Base-by-base conservation (phyloP, 176 grass and related monocot genomes). In the Melocanna baccifera region DNA sequence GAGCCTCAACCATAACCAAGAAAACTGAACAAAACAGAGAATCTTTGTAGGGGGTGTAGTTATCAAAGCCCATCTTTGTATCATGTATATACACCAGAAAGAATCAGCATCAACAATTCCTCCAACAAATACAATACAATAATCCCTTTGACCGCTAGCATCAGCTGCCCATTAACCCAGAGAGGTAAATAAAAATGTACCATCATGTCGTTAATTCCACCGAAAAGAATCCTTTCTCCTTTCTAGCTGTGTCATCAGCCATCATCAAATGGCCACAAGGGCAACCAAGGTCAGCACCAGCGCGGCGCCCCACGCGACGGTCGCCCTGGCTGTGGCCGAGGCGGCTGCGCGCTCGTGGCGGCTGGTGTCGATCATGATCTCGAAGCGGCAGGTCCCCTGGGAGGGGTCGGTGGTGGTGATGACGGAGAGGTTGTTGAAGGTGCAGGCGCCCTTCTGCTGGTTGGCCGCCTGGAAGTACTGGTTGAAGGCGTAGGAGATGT, bases 401-500 rank as follows among this genome's bases (percentile, higher is more conserved):
- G 96, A 96, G 4, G 96, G 96, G 71, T 99, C 93, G 15, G 87
- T 89, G 51, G 80, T 89, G 65, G 89, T 90, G 79, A 92, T 64
- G 19, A 78, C 6, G 34, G 96, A 92, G 68, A 99, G 82, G 85
- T 85, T 90, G 58, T 89, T 87, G 81, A 96, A 99, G 16, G 1
- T 29, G 59, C 96, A 99, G 0, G 96, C 9, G 1, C 62, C 79
- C 83, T 96, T 99, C 73, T 55, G 67, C 86, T 99, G 97, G 82
- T 62, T 79, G 51, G 73, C 77, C 2, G 40, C 69, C 93, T 99
- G 97, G 81, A 87, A 99, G 77, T 79, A 96, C 86, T 99, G 88
- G 86, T 96, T 99, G 85, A 99, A 96, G 0, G 93, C 88, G 76
- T 99, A 99, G 6, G 97, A 96, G 29, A 99, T 13, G 86, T 99